Conservation (phyloP, 1,284 basidiomycete species). For the Papiliotrema terrestris region DNA sequence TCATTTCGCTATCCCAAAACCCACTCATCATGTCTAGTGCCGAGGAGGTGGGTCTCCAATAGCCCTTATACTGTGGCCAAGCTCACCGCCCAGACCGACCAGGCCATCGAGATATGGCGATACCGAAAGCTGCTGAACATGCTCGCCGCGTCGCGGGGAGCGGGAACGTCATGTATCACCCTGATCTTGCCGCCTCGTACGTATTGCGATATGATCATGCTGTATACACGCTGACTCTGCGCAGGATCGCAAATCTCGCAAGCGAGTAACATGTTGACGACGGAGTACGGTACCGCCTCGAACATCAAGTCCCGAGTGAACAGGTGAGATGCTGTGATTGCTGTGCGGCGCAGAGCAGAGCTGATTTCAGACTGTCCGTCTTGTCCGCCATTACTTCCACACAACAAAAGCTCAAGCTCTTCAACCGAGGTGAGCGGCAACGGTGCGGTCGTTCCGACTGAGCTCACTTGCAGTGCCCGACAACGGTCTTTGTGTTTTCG, state of each 20-base stretch:
- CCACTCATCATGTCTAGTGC: constrained; percentile 22
- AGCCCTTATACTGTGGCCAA: neutral
- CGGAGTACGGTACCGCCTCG: constrained; percentile 95
- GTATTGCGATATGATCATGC: constrained; percentile 18
- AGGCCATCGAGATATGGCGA: constrained; percentile 63
- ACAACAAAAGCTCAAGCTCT: constrained; percentile 96
- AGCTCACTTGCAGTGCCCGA: constrained; percentile 63
- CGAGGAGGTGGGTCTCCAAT: constrained; percentile 18
- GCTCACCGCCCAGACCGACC: constrained; percentile 33
- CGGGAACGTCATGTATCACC: constrained; percentile 99
- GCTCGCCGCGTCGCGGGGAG: constrained; percentile 87
- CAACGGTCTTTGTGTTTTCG: constrained; percentile 94
- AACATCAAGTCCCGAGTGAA: constrained; percentile 99
- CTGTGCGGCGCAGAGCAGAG: neutral
- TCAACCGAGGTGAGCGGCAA: constrained; percentile 59
- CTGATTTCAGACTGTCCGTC: constrained; percentile 65
- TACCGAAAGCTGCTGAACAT: constrained; percentile 98
- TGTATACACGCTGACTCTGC: constrained; percentile 5
- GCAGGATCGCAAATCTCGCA: constrained; percentile 87
- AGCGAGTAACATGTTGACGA: constrained; percentile 90
- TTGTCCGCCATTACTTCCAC: constrained; percentile 97
- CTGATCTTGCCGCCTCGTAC: constrained; percentile 90
- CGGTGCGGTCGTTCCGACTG: constrained; percentile 28
- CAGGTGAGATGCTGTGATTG: constrained; percentile 51
- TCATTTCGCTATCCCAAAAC: too few relatives aligned